These are phyloP conservation scores for Beauveria medogensis DNA, from an alignment of 2,329 filamentous ascomycete species.

Conservation along the genomic window DNA sequence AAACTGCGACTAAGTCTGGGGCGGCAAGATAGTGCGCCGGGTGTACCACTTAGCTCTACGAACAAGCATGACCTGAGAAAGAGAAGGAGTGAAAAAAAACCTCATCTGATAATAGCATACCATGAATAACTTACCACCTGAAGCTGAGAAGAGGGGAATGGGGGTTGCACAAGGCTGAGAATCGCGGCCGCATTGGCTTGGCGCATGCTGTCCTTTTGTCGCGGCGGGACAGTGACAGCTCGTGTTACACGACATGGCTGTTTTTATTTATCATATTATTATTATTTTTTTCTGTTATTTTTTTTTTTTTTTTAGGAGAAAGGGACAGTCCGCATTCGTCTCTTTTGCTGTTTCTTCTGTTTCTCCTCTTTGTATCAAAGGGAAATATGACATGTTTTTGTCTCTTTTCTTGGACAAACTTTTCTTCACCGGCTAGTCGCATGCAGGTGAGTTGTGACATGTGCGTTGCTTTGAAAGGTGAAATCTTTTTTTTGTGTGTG, in stretches of 20 bases:
- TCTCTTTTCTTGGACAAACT: no score
- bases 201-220: not conserved
- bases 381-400: not conserved
- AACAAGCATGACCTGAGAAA: no score
- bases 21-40: no score
- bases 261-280: not conserved
- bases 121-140: no score
- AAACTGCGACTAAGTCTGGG: no score
- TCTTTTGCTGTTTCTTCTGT: no score
- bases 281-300: no score
- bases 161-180: not conserved
- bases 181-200: not conserved
- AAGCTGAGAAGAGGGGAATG: no score
- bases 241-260: not conserved
- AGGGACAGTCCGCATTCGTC: no score
- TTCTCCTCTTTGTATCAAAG: not conserved
- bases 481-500: not conserved
- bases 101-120: no score
- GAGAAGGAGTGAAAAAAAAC: no score
- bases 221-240: not conserved
- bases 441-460: constrained; percentile 5
- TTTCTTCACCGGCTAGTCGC: not conserved
- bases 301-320: not conserved
- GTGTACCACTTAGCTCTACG: no score
- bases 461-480: not conserved